Evolutionary conservation across 768 basidiomycete genomes (phyloP), one percentile per base, ranked within the genome.

Genomic region (Amanita rimosa): DNA sequence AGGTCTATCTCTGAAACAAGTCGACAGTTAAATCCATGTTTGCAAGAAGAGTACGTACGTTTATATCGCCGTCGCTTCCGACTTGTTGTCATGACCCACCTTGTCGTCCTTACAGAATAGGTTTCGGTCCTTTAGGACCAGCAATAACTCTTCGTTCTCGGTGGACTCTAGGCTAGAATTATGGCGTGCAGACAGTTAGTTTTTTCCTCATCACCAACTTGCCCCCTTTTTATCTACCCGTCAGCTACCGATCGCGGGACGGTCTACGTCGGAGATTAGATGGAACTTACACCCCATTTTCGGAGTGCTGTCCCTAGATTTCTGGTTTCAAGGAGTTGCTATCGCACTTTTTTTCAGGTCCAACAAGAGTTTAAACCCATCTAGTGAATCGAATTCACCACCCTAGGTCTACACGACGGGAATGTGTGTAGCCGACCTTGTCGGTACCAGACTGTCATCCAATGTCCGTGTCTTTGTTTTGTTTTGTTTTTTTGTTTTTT

Each of bases 121-220:
- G 74, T 43, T 75, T 71, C 36, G 74, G 74, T 11, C 65, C 64
- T 36, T 76, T n/a, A n/a, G n/a, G n/a, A 75, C 60, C 74, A 76
- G 48, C 58, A 62, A 46, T 69, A 75, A 53, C 64, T 76, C 26
- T 74, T 76, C 55, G 16, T 65, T 21, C 60, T 76, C 13, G 63
- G 69, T 44, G 74, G 73, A 47, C 56, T n/a, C n/a, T 75, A 4
- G 73, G 74, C n/a, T n/a, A n/a, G n/a, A n/a, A n/a, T n/a, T n/a
- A 48, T 75, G 74, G 73, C 53, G 70, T 39, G 72, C 70, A 45
- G 74, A 74, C 54, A 73, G 74, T 76, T 36, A 53, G 69, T 58
- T 17, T 14, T 14, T n/a, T n/a, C n/a, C n/a, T n/a, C 24, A 19
- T 9, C n/a, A n/a, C n/a, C 16, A 27, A 8, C 50, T 49, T 24